phyloP scores from a whole-genome alignment of 176 grass and related monocot genomes.

The Lolium rigidum region DNA sequence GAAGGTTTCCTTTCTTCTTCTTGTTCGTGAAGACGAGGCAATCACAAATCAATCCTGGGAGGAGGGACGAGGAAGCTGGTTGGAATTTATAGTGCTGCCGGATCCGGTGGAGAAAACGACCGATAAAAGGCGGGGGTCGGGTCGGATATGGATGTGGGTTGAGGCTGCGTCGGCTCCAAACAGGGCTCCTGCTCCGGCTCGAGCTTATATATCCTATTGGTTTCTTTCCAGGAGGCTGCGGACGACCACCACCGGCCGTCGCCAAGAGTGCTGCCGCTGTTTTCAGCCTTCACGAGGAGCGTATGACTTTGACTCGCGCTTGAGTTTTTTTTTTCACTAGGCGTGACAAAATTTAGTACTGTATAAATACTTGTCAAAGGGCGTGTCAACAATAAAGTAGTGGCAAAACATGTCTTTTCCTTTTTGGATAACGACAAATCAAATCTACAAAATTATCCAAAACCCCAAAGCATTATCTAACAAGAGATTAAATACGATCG shows the following conservation, averaged over 20 bases:
- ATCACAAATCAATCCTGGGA: background rate
- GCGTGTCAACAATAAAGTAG: background rate
- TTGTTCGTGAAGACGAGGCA: background rate
- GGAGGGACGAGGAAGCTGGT: no score
- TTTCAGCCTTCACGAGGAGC: background rate
- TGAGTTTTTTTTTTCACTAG: no score
- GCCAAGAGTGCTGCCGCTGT: conserved; percentile 19
- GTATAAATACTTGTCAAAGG: background rate
- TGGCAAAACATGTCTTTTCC: background rate
- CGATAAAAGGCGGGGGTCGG: background rate
- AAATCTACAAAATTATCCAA: background rate
- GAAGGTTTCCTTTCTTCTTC: background rate
- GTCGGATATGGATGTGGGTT: background rate
- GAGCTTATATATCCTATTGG: conserved; percentile 23
- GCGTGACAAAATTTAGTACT: background rate
- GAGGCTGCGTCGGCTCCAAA: background rate
- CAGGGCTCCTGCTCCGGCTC: background rate
- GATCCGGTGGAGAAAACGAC: background rate
- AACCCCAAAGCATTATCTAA: no score
- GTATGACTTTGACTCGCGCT: background rate
- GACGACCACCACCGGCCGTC: background rate
- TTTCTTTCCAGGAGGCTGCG: background rate
- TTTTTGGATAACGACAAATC: background rate
- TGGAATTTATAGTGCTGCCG: background rate
- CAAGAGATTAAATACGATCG: no score